phyloP scores from a whole-genome alignment of 108 stramenopile genomes.

The Skeletonema marinoi region DNA sequence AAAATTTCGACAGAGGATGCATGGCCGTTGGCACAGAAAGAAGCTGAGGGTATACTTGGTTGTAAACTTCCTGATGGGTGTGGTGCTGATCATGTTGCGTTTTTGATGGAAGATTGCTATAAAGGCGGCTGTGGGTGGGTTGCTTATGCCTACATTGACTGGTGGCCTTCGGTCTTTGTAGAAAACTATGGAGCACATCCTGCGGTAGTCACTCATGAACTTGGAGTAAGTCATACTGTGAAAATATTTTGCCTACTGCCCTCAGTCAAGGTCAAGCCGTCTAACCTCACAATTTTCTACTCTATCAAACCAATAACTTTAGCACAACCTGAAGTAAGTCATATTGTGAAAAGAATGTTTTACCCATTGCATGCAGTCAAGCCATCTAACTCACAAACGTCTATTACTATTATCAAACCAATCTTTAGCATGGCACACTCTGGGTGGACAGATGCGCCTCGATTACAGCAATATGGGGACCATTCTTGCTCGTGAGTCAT shows the following conservation, averaged over 20 bases:
- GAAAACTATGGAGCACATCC: conserved; percentile 11
- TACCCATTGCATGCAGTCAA: too few relatives aligned
- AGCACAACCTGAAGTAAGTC: too few relatives aligned
- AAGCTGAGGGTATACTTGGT: conserved; percentile 3
- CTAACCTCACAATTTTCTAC: too few relatives aligned
- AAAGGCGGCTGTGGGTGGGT: neutral
- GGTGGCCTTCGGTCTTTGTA: conserved; percentile 30
- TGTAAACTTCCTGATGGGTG: conserved; percentile 3
- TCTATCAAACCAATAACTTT: too few relatives aligned
- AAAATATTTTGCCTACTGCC: too few relatives aligned
- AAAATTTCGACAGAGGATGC: neutral
- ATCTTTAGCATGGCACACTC: neutral
- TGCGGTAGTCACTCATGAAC: too few relatives aligned
- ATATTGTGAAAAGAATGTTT: too few relatives aligned
- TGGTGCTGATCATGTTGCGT: conserved; percentile 28
- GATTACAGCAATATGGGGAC: conserved; percentile 26
- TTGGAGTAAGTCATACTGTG: too few relatives aligned
- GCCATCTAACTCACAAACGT: too few relatives aligned
- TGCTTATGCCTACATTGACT: conserved; percentile 38
- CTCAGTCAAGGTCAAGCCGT: too few relatives aligned
- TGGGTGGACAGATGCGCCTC: neutral
- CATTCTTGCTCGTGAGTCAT: neutral
- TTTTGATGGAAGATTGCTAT: conserved; percentile 32
- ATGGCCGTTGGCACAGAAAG: neutral
- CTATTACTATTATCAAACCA: neutral